Conservation (phyloP, 768 basidiomycete genomes). For the Leccinum truebloodii region DNA sequence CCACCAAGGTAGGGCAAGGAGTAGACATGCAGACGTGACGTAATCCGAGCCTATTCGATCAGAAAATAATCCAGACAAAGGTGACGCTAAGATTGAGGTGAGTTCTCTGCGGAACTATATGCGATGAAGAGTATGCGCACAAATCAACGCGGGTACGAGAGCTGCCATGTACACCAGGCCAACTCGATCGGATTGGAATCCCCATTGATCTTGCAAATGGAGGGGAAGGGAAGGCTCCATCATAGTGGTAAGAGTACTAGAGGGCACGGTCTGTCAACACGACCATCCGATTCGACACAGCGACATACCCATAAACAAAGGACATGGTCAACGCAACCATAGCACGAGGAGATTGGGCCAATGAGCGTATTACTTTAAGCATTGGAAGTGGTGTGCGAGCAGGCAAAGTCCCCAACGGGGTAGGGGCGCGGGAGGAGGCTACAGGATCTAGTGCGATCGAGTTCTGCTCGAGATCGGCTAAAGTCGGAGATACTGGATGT, state of each 20-base stretch:
- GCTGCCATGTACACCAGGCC: constrained; percentile 70
- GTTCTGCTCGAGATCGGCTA: background rate
- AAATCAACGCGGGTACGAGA: constrained; percentile 63
- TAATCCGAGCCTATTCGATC: constrained; percentile 61
- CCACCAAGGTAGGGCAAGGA: constrained; percentile 66
- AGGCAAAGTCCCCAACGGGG: constrained; percentile 10
- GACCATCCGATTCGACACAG: background rate
- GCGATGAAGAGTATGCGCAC: constrained; percentile 42
- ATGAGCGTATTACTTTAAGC: constrained; percentile 40
- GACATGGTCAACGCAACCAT: constrained; percentile 44
- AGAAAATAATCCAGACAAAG: constrained; percentile 56
- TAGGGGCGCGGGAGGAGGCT: background rate
- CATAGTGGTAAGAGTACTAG: constrained; percentile 48
- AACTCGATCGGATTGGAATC: constrained; percentile 47
- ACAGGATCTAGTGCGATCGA: background rate
- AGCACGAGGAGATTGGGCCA: constrained; percentile 52
- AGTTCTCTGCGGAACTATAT: background rate
- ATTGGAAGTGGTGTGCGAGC: constrained; percentile 37
- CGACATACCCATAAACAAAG: constrained; percentile 56
- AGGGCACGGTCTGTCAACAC: constrained; percentile 1
- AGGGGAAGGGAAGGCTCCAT: constrained; percentile 61
- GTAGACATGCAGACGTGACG: constrained; percentile 47
- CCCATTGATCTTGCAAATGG: constrained; percentile 52
- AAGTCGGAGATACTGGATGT: background rate
- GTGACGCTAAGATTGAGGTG: constrained; percentile 44